phyloP scores from a whole-genome alignment of 2,329 filamentous ascomycete species.

The Ophiosphaerella korrae region DNA sequence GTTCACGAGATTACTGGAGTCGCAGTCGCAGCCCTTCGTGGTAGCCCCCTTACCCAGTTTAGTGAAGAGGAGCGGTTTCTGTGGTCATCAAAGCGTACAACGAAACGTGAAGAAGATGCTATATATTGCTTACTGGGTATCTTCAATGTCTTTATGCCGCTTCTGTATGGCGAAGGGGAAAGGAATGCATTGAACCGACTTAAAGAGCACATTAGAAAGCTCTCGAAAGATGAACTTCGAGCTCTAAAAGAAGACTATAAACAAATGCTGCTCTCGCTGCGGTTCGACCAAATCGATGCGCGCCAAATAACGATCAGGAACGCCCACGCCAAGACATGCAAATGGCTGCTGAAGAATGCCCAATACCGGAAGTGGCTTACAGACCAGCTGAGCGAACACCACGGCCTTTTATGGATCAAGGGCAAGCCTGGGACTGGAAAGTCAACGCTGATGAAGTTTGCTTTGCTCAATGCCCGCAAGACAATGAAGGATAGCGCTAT shows the following conservation, averaged over 20 bases:
- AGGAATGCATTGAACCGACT: background rate
- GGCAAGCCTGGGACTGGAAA: no score
- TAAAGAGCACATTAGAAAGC: background rate
- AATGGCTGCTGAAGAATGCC: slow-evolving; percentile 45
- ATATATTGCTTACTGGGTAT: background rate
- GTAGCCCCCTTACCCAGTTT: no score
- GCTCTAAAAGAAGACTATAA: no score
- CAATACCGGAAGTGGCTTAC: no score
- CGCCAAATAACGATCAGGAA: slow-evolving; percentile 44
- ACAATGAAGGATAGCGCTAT: no score
- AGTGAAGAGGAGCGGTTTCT: background rate
- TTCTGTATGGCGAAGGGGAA: background rate
- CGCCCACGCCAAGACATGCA: slow-evolving; percentile 42
- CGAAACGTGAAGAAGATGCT: background rate
- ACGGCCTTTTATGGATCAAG: no score
- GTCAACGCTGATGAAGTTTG: no score
- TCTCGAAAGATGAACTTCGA: background rate
- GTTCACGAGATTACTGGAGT: background rate
- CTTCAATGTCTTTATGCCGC: background rate
- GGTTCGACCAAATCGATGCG: slow-evolving; percentile 47
- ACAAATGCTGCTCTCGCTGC: slow-evolving; percentile 29
- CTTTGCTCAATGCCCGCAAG: no score
- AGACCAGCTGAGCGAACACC: no score
- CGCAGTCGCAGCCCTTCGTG: background rate
- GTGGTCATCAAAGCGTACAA: background rate